Evolutionary conservation across 2,329 filamentous ascomycete genomes (phyloP).

Genomic region (Phyllosticta capitalensis): DNA sequence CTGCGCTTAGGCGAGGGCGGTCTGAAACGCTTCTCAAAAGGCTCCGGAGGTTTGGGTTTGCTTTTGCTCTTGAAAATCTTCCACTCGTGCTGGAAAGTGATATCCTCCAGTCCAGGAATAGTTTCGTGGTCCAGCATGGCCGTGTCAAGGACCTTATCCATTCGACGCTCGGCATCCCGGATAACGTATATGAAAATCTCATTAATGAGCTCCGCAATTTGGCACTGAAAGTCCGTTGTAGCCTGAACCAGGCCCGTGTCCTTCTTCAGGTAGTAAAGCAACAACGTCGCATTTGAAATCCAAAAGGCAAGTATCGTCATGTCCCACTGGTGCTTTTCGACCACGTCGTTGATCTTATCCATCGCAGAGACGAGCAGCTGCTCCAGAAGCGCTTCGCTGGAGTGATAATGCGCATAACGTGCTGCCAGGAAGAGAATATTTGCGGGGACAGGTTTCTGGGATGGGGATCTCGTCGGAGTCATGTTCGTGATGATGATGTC

Average conservation of each 20-base stretch:
- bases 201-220: slow-evolving; percentile 89
- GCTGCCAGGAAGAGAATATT: slow-evolving; percentile 96
- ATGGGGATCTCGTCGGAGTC: slow-evolving; percentile 88
- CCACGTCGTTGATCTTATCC: slow-evolving; percentile 92
- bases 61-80: slow-evolving; percentile 89
- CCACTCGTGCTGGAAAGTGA: slow-evolving; percentile 97
- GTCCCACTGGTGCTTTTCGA: slow-evolving; percentile 96
- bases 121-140: slow-evolving; percentile 98
- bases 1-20: slow-evolving; percentile 89
- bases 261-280: slow-evolving; percentile 97
- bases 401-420: slow-evolving; percentile 93
- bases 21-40: slow-evolving; percentile 78
- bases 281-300: slow-evolving; percentile 91
- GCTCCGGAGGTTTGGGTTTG: slow-evolving; percentile 75
- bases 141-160: slow-evolving; percentile 88
- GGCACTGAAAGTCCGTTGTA: slow-evolving; percentile 82
- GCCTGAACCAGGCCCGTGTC: slow-evolving; percentile 71
- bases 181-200: slow-evolving; percentile 98
- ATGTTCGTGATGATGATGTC: slow-evolving; percentile 97
- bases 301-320: slow-evolving; percentile 99
- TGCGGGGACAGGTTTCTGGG: slow-evolving; percentile 95
- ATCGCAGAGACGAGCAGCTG: slow-evolving; percentile 77
- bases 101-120: slow-evolving; percentile 93
- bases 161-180: slow-evolving; percentile 83
- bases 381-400: slow-evolving; percentile 72